phyloP scores from a whole-genome alignment of 345 rosid genomes.

The Alliaria petiolata region DNA sequence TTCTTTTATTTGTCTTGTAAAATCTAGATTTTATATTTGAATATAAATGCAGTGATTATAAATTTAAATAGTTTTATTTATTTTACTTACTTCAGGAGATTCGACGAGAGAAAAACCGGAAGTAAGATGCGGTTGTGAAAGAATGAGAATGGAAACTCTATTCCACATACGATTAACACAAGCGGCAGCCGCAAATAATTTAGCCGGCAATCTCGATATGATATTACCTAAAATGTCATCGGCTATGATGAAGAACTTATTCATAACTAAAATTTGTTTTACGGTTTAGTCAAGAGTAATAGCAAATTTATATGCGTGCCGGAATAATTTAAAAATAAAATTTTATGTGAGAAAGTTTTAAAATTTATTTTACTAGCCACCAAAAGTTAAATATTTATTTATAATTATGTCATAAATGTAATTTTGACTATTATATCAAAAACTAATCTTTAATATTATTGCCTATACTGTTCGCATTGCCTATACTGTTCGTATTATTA shows the following conservation, averaged over 20 bases:
- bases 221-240: slow-evolving; percentile 45
- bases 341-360: not conserved
- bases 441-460: too few species aligned
- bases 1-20: not conserved
- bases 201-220: slow-evolving; percentile 43
- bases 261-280: not conserved
- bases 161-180: slow-evolving; percentile 52
- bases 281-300: not conserved
- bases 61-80: not conserved
- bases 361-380: not conserved
- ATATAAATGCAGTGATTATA: not conserved
- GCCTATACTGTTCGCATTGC: too few species aligned
- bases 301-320: not conserved
- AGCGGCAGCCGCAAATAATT: slow-evolving; percentile 49
- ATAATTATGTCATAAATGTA: too few species aligned
- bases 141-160: slow-evolving; percentile 34
- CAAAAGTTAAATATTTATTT: too few species aligned
- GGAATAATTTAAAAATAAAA: not conserved
- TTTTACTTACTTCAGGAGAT: slow-evolving; percentile 31
- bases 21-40: not conserved
- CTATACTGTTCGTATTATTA: too few species aligned
- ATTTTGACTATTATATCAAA: too few species aligned
- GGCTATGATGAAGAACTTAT: not conserved
- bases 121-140: slow-evolving; percentile 48
- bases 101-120: slow-evolving; percentile 51